Conservation (phyloP, 176 grass and related monocot species). For the Poa annua region DNA sequence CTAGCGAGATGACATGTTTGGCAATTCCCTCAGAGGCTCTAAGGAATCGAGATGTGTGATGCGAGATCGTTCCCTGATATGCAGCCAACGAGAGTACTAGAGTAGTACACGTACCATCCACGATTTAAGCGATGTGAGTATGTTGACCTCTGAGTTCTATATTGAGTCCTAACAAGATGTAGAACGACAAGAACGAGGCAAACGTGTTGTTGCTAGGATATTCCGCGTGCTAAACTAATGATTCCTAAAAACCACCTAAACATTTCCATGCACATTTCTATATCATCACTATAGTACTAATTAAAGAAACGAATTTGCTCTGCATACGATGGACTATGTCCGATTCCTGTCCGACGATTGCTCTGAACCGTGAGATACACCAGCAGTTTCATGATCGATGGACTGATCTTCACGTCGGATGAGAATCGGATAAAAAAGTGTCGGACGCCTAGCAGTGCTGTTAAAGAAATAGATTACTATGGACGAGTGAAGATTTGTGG, state of each 20-base stretch:
- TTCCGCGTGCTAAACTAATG: neutral
- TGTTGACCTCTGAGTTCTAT: neutral
- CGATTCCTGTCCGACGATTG: no score
- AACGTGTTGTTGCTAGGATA: neutral
- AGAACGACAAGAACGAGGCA: conserved; percentile 37
- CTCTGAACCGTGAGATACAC: no score
- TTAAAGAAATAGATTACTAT: no score
- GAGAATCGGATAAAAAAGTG: no score
- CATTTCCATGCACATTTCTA: neutral
- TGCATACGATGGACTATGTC: no score
- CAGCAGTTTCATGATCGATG: no score
- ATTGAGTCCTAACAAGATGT: neutral
- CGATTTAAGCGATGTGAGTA: conserved; percentile 26
- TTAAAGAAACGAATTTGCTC: no score
- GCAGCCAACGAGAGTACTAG: conserved; percentile 2
- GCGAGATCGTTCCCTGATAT: neutral
- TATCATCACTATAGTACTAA: no score
- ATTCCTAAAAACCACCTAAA: neutral
- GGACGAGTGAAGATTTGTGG: no score
- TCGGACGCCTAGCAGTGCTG: no score
- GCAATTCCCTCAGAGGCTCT: neutral
- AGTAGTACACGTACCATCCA: conserved; percentile 1
- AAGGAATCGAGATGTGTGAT: neutral
- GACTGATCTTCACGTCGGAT: no score
- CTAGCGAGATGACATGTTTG: neutral